Conservation (phyloP, 106 monocot genomes). For the Phalaenopsis aphrodite region DNA sequence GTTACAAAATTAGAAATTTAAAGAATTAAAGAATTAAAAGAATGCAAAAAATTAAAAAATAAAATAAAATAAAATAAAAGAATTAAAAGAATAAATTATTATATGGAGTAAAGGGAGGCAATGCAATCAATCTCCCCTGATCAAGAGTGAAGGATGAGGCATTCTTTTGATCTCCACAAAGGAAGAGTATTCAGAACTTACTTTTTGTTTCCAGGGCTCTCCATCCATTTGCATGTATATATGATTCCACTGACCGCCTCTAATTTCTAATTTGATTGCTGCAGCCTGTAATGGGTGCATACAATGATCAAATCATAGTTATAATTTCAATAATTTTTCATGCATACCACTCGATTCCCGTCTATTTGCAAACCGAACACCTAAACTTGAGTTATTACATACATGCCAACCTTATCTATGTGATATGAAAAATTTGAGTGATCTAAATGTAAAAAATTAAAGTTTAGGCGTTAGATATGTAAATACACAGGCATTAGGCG, state of each 20-base stretch:
- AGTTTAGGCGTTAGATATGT: too few species aligned
- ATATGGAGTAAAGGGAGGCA: neutral
- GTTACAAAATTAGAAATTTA: neutral
- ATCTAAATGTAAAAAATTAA: too few species aligned
- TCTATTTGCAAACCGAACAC: too few species aligned
- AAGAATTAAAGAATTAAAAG: neutral
- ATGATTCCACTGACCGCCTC: conserved; percentile 64
- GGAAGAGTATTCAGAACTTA: conserved; percentile 53
- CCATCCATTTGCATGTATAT: conserved; percentile 94
- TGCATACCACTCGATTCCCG: too few species aligned
- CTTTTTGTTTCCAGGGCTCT: conserved; percentile 88
- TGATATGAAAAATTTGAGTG: too few species aligned
- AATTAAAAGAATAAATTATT: neutral
- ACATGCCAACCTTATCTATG: too few species aligned
- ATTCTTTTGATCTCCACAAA: conserved; percentile 69
- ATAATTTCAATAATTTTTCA: too few species aligned
- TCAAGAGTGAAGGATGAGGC: conserved; percentile 66
- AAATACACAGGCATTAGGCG: too few species aligned
- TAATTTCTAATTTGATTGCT: conserved; percentile 70
- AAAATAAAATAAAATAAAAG: too few species aligned
- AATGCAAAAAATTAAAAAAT: neutral
- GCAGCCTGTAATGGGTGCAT: conserved; percentile 40
- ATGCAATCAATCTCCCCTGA: conserved; percentile 45
- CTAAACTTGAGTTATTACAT: too few species aligned
- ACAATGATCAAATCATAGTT: neutral